phyloP scores from a whole-genome alignment of 441 rosid species.

The Mallotus repandus region DNA sequence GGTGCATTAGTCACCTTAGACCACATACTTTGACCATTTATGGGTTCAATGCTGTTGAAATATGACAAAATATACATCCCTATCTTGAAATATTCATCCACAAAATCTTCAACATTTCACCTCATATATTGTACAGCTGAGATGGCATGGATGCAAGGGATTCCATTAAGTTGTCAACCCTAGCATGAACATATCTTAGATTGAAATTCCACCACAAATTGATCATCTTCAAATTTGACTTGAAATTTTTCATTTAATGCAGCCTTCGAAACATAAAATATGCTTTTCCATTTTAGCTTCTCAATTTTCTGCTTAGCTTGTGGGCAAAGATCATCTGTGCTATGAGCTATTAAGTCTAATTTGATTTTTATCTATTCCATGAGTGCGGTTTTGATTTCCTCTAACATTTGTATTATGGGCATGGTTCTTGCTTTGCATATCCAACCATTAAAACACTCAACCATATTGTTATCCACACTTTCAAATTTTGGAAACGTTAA shows the following conservation, averaged over 20 bases:
- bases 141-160: no score
- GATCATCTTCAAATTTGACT: background rate
- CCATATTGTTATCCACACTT: background rate
- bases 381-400: background rate
- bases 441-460: no score
- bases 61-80: background rate
- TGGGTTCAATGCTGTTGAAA: no score
- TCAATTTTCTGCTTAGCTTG: background rate
- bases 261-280: background rate
- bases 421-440: background rate
- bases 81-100: background rate
- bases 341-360: background rate
- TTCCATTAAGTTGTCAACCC: background rate
- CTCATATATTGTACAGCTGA: no score
- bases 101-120: no score
- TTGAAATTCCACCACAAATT: no score
- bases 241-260: background rate
- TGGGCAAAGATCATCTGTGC: background rate
- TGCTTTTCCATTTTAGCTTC: background rate
- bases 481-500: background rate
- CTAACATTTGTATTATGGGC: no score
- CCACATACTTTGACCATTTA: background rate
- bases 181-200: background rate
- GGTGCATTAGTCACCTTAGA: background rate
- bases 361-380: background rate